Conservation (phyloP, 768 basidiomycete species). For the Leucocoprinus leucothites region DNA sequence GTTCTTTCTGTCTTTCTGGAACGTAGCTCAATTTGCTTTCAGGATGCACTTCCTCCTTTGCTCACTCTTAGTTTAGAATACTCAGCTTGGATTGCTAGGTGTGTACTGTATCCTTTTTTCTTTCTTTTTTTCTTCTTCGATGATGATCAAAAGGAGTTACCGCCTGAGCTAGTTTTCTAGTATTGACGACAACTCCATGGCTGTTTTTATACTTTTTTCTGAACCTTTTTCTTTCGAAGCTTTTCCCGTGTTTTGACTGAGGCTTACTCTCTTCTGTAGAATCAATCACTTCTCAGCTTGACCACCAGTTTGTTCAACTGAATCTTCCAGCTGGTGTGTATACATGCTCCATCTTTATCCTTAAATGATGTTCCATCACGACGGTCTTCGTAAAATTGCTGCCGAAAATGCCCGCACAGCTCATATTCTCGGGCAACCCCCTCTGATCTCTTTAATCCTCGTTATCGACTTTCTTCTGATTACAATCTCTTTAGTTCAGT, state of each 20-base stretch:
- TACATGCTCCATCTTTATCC: slow-evolving; percentile 14
- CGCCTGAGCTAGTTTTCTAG: slow-evolving; percentile 61
- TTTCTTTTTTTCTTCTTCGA: slow-evolving; percentile 19
- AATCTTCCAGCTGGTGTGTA: slow-evolving; percentile 24
- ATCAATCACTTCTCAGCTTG: not conserved
- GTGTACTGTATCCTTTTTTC: slow-evolving; percentile 24
- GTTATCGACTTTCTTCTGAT: not conserved
- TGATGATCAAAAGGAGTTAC: slow-evolving; percentile 84
- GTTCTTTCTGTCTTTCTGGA: too few species aligned
- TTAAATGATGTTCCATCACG: slow-evolving; percentile 77
- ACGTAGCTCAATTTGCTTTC: not conserved
- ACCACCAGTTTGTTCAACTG: not conserved
- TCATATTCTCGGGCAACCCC: slow-evolving; percentile 77
- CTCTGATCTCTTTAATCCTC: slow-evolving; percentile 46
- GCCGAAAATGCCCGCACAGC: slow-evolving; percentile 95
- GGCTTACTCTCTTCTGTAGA: not conserved
- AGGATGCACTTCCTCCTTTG: not conserved
- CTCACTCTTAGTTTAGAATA: not conserved
- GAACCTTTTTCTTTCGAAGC: slow-evolving; percentile 28
- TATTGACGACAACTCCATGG: slow-evolving; percentile 77
- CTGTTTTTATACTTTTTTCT: slow-evolving; percentile 69
- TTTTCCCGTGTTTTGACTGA: too few species aligned
- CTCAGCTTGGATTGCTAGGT: slow-evolving; percentile 25
- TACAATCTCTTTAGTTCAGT: too few species aligned
- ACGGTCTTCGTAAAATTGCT: slow-evolving; percentile 85